Evolutionary conservation across 805 yeast species (phyloP).

Genomic region (Metschnikowia cerradonensis): DNA sequence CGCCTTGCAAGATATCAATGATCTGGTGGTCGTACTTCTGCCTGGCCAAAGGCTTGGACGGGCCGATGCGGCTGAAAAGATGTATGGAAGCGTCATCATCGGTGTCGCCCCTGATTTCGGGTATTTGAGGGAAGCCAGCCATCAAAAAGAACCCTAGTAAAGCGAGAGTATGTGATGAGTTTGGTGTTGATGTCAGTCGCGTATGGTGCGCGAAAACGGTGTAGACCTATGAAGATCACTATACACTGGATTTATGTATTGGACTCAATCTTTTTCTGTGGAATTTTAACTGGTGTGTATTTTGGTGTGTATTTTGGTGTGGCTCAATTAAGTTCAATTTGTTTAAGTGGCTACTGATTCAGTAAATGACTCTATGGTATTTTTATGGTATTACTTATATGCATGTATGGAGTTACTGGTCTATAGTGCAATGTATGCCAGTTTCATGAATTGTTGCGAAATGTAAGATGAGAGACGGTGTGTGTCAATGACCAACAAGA

Average conservation of each 20-base stretch:
- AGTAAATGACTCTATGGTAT: no score
- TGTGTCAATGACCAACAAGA: no score
- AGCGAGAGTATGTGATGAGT: not conserved
- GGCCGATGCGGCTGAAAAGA: constrained; percentile 34
- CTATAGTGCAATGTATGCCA: no score
- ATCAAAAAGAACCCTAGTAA: constrained; percentile 5
- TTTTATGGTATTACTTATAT: no score
- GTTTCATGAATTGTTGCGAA: not conserved
- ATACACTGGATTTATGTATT: no score
- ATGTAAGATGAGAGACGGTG: not conserved
- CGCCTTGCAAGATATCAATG: constrained; percentile 8
- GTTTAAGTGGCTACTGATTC: no score
- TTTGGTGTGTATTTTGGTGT: no score
- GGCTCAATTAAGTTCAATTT: no score
- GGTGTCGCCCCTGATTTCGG: constrained; percentile 34
- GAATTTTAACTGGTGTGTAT: no score
- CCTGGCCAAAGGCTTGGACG: constrained; percentile 30
- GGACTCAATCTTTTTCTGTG: no score
- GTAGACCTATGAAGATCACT: not conserved
- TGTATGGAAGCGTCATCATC: constrained; percentile 43
- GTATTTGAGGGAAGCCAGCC: constrained; percentile 33
- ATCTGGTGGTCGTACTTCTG: constrained; percentile 12
- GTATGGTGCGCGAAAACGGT: constrained; percentile 1
- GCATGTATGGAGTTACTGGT: no score
- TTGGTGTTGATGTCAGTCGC: not conserved